Base-by-base conservation (phyloP, 768 basidiomycete genomes). In the Lentinula boryana region DNA sequence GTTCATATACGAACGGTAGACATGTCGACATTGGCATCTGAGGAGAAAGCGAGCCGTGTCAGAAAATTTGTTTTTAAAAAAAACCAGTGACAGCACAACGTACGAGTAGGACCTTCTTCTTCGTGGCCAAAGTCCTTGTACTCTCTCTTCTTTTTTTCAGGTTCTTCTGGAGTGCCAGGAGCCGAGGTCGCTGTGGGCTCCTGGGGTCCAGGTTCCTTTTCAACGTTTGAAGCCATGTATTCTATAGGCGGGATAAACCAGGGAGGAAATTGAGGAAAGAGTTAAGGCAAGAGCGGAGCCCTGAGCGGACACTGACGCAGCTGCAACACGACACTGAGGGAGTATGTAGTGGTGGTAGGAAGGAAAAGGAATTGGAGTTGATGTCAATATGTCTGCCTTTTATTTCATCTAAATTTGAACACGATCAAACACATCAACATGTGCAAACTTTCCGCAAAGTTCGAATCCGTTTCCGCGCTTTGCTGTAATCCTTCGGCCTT, bases 1-100 rank as follows among this genome's bases (percentile, higher is more conserved):
- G 41, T 63, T n/a, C 0, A 13, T 15, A 56, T 52, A 67, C 81
- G 63, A 64, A 89, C 88, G 68, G 82, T 79, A 64, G 83, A 82
- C 93, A 95, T 92, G 74, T 94, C 91, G 58, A 95, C 90, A 70
- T 88, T 86, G 62, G 90, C 93, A 72, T 92, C 90, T 92, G 63
- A 8, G 53, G 16, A 5, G n/a, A 4, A 61, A 63, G 48, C 63
- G 49, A 66, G 60, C 61, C 60, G 65, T 36, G 53, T 38, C 32
- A 59, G 43, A 31, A n/a, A 36, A 58, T 60, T 27, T 27, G 3
- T 27, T 27, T 27, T 27, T 1, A 27, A 3, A 27, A 27, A 27
- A 27, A n/a, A n/a, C n/a, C n/a, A 61, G 27, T 21, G 33, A 56
- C 53, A 32, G 56, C 60, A 60, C 18, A 33, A 41, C 55, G 32